Conservation (phyloP, 495 filamentous ascomycete genomes). For the Cudoniella acicularis region DNA sequence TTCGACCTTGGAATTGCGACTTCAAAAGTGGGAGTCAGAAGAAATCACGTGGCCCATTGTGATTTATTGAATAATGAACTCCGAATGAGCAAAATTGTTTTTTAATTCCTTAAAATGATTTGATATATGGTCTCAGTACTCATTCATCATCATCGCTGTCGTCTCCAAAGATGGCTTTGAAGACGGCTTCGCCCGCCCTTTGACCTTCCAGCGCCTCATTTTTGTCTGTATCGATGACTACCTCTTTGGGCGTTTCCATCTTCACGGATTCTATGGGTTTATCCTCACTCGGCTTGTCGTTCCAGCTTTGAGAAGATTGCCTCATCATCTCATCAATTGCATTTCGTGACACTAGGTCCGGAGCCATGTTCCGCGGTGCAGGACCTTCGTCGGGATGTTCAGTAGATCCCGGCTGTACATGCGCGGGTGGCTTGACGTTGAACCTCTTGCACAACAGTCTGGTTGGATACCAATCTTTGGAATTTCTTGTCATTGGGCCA, state of each 20-base stretch:
- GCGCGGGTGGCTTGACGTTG: conserved; percentile 70
- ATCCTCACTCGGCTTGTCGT: conserved; percentile 4
- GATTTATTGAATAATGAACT: background rate
- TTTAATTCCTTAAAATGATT: too few species aligned
- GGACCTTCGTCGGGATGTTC: conserved; percentile 33
- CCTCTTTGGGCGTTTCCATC: conserved; percentile 19
- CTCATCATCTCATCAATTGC: conserved; percentile 54
- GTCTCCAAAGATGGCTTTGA: conserved; percentile 91
- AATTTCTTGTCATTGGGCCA: conserved; percentile 75
- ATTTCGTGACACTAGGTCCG: conserved; percentile 40
- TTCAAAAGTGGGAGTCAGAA: background rate
- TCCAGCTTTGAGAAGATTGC: conserved; percentile 32
- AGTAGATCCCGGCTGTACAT: conserved; percentile 53
- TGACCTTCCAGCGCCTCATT: conserved; percentile 86
- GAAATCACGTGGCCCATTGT: background rate
- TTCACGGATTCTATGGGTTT: conserved; percentile 9
- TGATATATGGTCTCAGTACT: background rate
- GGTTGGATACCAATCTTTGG: conserved; percentile 72
- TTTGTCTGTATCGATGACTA: conserved; percentile 64
- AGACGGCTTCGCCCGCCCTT: conserved; percentile 82
- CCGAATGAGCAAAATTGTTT: too few species aligned
- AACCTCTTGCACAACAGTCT: conserved; percentile 90
- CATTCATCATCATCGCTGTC: conserved; percentile 72
- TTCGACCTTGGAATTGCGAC: background rate
- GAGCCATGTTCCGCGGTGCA: conserved; percentile 35